Base-by-base conservation (phyloP, 1,139 yeast species). In the Yamadazyma conglobata region DNA sequence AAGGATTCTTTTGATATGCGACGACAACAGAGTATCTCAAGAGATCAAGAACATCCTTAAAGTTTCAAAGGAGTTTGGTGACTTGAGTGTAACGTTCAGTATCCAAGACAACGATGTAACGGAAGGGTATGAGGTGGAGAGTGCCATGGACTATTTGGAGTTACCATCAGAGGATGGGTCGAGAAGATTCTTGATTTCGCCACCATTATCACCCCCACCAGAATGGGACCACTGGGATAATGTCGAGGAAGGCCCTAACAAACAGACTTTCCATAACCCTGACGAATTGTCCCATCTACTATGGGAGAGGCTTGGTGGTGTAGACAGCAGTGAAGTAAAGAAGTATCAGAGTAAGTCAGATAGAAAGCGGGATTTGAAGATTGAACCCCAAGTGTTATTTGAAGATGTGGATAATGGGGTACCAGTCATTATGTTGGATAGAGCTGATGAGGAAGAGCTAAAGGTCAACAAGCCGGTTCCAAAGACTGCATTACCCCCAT, bases 211-310 rank as follows among this genome's bases (percentile, higher is more conserved):
- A 6, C 74, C 74, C 1, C 72, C 67, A 2, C 50, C 64, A 1
- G 74, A 63, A 30, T 68, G 74, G 74, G 60, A 66, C 40, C 63
- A 64, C 37, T 68, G 68, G 66, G 60, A 59, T 32, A 60, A 49
- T 32, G 60, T 52, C 0, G 74, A 68, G 42, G 73, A 65, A 12
- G 67, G 68, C 0, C 74, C 74, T 2, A 60, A 61, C 35, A 46
- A 51, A 27, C 52, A 55, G 31, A 37, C 71, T 1, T 50, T 66
- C 2, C 53, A 54, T 31, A 55, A 70, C n/a, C 67, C 70, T 0
- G 54, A 56, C 24, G 73, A 67, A 25, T 47, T 68, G 15, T 56
- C 70, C 4, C 68, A 66, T 40, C 47, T 68, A 26, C 48, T 68
- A 13, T 68, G 74, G 74, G 70, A 68, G 37, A 44, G 72, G 31